Percentiles rank a stretch among this genome's conserved stretches.
Evolutionary conservation across 2,329 filamentous ascomycete genomes (phyloP).

Genomic region (Stemphylium vesicarium): DNA sequence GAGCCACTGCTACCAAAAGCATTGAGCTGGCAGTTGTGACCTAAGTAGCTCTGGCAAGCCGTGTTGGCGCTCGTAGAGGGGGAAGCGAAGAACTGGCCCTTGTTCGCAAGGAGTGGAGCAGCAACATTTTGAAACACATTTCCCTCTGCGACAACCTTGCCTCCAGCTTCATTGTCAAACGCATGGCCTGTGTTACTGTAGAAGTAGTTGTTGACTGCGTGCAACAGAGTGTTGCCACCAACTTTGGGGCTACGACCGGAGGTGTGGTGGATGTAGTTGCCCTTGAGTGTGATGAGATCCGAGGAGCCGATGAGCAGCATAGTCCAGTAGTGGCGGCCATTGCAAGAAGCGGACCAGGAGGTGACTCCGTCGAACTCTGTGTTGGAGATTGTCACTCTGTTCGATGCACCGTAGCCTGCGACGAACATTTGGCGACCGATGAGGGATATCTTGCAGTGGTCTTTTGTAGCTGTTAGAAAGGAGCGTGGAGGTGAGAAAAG

Average conservation of each 20-base stretch:
- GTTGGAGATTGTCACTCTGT: constrained; percentile 27
- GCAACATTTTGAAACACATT: constrained; percentile 23
- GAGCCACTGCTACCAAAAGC: constrained; percentile 4
- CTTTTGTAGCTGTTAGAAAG: neutral
- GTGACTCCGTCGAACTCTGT: constrained; percentile 26
- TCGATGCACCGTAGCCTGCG: constrained; percentile 12
- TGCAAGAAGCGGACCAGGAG: constrained; percentile 22
- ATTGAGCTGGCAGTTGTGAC: constrained; percentile 15
- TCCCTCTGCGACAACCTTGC: constrained; percentile 17
- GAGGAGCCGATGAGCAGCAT: constrained; percentile 17
- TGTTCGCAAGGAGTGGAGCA: constrained; percentile 3
- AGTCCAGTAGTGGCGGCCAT: constrained; percentile 28
- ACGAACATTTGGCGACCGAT: constrained; percentile 25
- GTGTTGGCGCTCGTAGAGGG: neutral
- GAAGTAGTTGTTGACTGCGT: constrained; percentile 28
- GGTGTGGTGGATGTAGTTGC: constrained; percentile 27
- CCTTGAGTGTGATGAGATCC: constrained; percentile 23
- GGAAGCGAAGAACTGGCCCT: constrained; percentile 7
- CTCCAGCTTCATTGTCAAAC: constrained; percentile 15
- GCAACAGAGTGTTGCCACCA: constrained; percentile 18
- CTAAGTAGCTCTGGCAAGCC: constrained; percentile 9
- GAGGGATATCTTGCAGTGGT: constrained; percentile 28
- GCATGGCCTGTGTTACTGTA: constrained; percentile 21
- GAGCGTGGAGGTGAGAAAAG: too few relatives aligned
- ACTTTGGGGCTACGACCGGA: constrained; percentile 25